A percentile compares a stretch with the other conserved stretches of the same genome.
Conservation (phyloP, 2,329 filamentous ascomycete species). For the Aspergillus novofumigatus region DNA sequence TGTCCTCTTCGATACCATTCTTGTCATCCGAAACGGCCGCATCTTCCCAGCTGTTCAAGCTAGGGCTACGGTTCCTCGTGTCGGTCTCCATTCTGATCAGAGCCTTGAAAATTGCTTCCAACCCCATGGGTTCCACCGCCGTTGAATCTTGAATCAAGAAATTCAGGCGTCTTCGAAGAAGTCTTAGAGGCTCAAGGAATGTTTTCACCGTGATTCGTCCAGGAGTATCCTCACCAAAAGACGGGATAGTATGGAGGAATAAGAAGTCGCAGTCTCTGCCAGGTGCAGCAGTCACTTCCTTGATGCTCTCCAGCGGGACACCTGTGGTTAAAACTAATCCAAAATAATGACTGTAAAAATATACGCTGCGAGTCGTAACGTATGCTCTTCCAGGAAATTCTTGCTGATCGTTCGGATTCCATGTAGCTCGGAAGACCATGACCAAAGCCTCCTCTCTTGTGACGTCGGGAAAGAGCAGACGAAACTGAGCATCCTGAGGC, state of each 20-base stretch:
- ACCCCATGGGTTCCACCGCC: constrained; percentile 62
- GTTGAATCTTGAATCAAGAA: constrained; percentile 77
- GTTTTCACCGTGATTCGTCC: constrained; percentile 83
- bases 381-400: constrained; percentile 83
- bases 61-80: constrained; percentile 60
- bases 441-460: constrained; percentile 75
- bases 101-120: constrained; percentile 66
- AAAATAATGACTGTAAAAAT: constrained; percentile 94
- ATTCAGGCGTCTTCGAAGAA: constrained; percentile 80
- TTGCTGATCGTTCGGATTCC: constrained; percentile 71
- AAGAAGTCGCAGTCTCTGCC: constrained; percentile 92
- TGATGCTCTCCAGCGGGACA: constrained; percentile 70
- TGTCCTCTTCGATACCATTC: constrained; percentile 36
- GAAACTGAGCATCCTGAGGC: constrained; percentile 88
- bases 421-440: constrained; percentile 88
- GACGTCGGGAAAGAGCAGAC: constrained; percentile 81
- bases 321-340: constrained; percentile 82
- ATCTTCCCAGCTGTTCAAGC: constrained; percentile 89
- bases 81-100: constrained; percentile 71
- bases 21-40: constrained; percentile 62
- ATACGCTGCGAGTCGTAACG: constrained; percentile 80
- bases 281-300: constrained; percentile 83
- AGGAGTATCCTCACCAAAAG: constrained; percentile 58
- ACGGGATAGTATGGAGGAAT: constrained; percentile 72
- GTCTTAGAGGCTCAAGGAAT: constrained; percentile 79